A percentile compares a stretch with the other conserved stretches of the same genome.
Evolutionary conservation across 768 basidiomycete species (phyloP).

Genomic region (Dacryopinax primogenitus): DNA sequence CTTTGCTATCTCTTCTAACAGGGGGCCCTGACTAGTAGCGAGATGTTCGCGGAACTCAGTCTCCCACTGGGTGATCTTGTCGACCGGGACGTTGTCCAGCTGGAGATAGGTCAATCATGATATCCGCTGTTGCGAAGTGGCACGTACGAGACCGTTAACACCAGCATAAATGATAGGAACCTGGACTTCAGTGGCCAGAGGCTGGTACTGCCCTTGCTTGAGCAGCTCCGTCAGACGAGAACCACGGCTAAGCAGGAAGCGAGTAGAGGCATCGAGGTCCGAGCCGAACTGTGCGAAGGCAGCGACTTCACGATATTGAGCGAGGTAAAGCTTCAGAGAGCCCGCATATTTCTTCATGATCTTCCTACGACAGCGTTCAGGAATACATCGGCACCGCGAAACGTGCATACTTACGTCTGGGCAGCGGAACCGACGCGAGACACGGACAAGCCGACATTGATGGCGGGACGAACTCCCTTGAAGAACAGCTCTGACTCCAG

Average conservation of each 20-base stretch:
- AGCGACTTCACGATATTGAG: slow-evolving; percentile 99
- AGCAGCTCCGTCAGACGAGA: slow-evolving; percentile 94
- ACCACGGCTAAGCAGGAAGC: slow-evolving; percentile 96
- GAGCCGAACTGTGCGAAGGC: slow-evolving; percentile 99
- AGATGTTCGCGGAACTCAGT: slow-evolving; percentile 83
- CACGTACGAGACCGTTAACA: slow-evolving; percentile 90
- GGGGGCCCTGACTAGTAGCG: slow-evolving; percentile 50
- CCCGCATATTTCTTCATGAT: slow-evolving; percentile 99
- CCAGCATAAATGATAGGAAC: slow-evolving; percentile 98
- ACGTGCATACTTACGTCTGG: slow-evolving; percentile 68
- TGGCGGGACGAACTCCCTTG: slow-evolving; percentile 99
- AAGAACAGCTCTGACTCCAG: slow-evolving; percentile 99
- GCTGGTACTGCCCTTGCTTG: slow-evolving; percentile 98
- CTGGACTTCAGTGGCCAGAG: slow-evolving; percentile 87
- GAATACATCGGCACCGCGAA: neutral
- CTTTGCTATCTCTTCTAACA: slow-evolving; percentile 73
- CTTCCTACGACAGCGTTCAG: slow-evolving; percentile 39
- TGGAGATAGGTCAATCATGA: slow-evolving; percentile 21
- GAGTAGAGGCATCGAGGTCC: slow-evolving; percentile 97
- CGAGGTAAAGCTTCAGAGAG: slow-evolving; percentile 98
- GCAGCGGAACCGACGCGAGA: slow-evolving; percentile 99
- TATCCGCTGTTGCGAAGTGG: neutral
- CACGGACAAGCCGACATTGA: slow-evolving; percentile 99
- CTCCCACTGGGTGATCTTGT: slow-evolving; percentile 89
- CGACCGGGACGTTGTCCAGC: slow-evolving; percentile 92